phyloP scores from a whole-genome alignment of 306 rosid species.

The Prunus mira region DNA sequence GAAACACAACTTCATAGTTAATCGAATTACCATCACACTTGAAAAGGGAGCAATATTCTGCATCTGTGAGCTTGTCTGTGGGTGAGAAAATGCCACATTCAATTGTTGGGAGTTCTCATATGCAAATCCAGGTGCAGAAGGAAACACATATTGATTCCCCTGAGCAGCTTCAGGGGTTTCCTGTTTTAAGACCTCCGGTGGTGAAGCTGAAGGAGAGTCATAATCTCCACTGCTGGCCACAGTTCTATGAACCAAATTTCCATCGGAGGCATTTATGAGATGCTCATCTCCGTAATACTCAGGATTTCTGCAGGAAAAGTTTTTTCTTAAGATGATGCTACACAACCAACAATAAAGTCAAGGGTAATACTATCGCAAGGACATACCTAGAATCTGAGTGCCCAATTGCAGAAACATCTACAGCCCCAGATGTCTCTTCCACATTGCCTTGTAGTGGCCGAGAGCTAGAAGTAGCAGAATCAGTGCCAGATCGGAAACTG shows the following conservation, averaged over 20 bases:
- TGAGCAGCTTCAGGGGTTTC: constrained; percentile 63
- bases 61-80: constrained; percentile 70
- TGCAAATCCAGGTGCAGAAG: constrained; percentile 74
- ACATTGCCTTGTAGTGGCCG: constrained; percentile 49
- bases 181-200: constrained; percentile 69
- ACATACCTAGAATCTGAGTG: constrained; percentile 68
- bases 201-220: constrained; percentile 69
- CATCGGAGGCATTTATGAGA: constrained; percentile 57
- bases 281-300: constrained; percentile 87
- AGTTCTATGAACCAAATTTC: constrained; percentile 62
- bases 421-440: constrained; percentile 70
- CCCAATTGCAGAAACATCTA: constrained; percentile 63
- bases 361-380: background rate
- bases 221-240: constrained; percentile 53
- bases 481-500: constrained; percentile 76
- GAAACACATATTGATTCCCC: constrained; percentile 68
- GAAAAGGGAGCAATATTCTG: constrained; percentile 78
- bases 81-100: constrained; percentile 61
- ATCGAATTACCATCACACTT: constrained; percentile 69
- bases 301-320: constrained; percentile 60
- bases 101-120: constrained; percentile 67
- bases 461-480: constrained; percentile 43
- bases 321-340: constrained; percentile 10
- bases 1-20: background rate
- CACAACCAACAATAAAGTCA: constrained; percentile 15